phyloP scores from a whole-genome alignment of 106 monocot genomes.

The Allium sativum region DNA sequence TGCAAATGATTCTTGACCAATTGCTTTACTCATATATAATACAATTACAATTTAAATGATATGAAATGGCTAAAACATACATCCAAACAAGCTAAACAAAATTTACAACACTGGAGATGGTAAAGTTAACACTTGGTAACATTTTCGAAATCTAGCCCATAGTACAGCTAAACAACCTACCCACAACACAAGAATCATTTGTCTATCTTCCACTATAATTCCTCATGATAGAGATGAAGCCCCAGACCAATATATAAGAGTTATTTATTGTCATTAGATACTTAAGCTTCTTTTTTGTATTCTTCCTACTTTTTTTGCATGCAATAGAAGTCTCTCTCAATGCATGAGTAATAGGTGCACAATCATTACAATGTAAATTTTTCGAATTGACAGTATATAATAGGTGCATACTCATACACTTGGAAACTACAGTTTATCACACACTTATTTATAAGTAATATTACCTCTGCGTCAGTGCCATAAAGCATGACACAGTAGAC shows the following conservation, averaged over 20 bases:
- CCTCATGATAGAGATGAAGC: slow-evolving; percentile 93
- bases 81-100: too few species aligned
- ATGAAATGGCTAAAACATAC: too few species aligned
- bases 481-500: slow-evolving; percentile 90
- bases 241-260: slow-evolving; percentile 95
- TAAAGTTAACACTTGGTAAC: neutral
- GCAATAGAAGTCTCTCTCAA: neutral
- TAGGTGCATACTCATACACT: too few species aligned
- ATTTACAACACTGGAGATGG: neutral
- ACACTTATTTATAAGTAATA: neutral
- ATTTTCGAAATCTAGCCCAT: neutral
- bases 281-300: neutral
- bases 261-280: neutral
- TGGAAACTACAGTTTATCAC: too few species aligned
- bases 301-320: neutral
- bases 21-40: too few species aligned
- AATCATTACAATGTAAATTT: too few species aligned
- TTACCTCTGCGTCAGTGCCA: slow-evolving; percentile 98
- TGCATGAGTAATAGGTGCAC: too few species aligned
- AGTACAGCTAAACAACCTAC: neutral
- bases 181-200: neutral
- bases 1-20: too few species aligned
- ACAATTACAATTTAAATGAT: too few species aligned
- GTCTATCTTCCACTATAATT: slow-evolving; percentile 20
- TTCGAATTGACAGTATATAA: too few species aligned